Percentiles rank a stretch among this genome's conserved stretches.
These are phyloP conservation scores for Suillus ampliporus DNA, from an alignment of 768 basidiomycete species.

Conservation along the genomic window DNA sequence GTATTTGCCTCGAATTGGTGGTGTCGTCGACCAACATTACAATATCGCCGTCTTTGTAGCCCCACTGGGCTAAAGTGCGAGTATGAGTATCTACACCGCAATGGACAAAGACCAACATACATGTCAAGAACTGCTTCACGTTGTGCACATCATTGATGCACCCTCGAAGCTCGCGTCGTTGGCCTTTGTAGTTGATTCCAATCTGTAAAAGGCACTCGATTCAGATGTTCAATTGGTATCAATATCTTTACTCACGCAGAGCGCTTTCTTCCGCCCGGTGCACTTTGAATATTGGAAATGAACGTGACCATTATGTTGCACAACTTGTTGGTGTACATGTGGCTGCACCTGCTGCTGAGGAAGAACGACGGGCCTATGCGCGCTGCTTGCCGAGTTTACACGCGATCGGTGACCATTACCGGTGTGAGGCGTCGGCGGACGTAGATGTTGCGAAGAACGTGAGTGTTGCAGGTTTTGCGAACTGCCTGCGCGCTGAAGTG, in stretches of 20 bases:
- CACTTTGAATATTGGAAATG: constrained; percentile 55
- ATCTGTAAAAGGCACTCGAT: constrained; percentile 50
- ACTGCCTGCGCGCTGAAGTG: constrained; percentile 8
- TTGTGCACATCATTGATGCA: constrained; percentile 85
- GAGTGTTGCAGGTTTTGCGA: constrained; percentile 9
- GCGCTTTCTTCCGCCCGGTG: constrained; percentile 56
- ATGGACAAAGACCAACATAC: constrained; percentile 40
- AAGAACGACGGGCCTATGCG: constrained; percentile 1
- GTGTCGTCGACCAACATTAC: constrained; percentile 61
- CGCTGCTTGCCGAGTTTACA: constrained; percentile 24
- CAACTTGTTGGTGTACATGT: constrained; percentile 11
- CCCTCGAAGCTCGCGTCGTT: constrained; percentile 65
- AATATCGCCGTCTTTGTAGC: constrained; percentile 58
- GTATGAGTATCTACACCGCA: not conserved
- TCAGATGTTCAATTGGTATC: not conserved
- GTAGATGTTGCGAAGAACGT: not conserved
- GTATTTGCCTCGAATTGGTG: constrained; percentile 47
- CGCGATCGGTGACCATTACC: constrained; percentile 25
- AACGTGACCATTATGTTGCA: constrained; percentile 18
- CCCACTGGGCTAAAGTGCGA: constrained; percentile 43
- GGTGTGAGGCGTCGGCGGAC: constrained; percentile 5
- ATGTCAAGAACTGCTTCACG: constrained; percentile 68
- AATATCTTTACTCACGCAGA: constrained; percentile 39
- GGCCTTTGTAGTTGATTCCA: constrained; percentile 79
- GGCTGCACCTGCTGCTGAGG: constrained; percentile 13